A percentile compares a stretch with the other conserved stretches of the same genome.
Conservation (phyloP, 1,284 basidiomycete species). For the Sanguinoderma infundibulare region DNA sequence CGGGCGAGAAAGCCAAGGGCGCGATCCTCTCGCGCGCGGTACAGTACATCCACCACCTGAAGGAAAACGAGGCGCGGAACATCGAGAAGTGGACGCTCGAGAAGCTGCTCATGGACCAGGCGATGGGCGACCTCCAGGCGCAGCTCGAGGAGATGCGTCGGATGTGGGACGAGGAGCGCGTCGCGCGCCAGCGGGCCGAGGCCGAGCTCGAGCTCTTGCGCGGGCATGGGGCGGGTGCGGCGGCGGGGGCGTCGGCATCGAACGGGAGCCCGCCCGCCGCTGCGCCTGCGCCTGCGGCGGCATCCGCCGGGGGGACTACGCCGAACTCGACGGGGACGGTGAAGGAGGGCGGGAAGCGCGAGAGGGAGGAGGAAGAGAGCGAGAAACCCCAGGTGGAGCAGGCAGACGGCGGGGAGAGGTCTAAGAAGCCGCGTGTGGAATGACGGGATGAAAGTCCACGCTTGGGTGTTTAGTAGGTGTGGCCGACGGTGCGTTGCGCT, state of each 20-base stretch:
- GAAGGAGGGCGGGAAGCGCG: constrained; percentile 30
- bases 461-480: no score
- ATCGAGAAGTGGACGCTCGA: constrained; percentile 96
- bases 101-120: constrained; percentile 91
- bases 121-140: constrained; percentile 82
- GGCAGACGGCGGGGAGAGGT: constrained; percentile 24
- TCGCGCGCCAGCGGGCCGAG: constrained; percentile 58
- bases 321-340: not conserved
- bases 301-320: not conserved
- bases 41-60: constrained; percentile 88
- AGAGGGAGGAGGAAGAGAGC: constrained; percentile 24
- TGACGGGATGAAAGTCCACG: constrained; percentile 20
- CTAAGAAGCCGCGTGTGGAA: constrained; percentile 37
- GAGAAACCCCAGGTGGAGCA: constrained; percentile 20
- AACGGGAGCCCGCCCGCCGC: not conserved
- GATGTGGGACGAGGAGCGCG: constrained; percentile 74
- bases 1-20: constrained; percentile 88
- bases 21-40: constrained; percentile 86
- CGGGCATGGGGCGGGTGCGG: constrained; percentile 27
- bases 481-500: not conserved
- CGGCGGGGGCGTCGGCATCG: not conserved
- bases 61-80: constrained; percentile 88
- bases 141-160: constrained; percentile 79
- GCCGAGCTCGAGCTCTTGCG: constrained; percentile 59
- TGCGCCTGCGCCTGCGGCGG: not conserved